Conservation (phyloP, 352 stramenopile species). For the Aphanomyces invadans region DNA sequence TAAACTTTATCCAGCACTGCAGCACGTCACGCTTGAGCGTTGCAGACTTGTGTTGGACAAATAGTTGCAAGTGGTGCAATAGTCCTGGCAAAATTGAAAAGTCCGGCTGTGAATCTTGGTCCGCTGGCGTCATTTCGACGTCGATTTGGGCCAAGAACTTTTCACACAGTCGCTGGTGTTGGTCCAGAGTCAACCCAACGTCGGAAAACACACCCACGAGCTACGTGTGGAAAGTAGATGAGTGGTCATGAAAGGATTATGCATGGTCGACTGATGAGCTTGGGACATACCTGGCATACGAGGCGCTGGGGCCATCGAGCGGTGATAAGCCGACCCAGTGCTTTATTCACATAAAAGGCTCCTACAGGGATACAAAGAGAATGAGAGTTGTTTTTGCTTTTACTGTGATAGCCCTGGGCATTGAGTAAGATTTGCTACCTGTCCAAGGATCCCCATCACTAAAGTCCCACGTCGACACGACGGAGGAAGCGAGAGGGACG, state of each 20-base stretch:
- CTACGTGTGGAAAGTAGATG: not conserved
- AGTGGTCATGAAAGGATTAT: too few species aligned
- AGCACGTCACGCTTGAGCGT: not conserved
- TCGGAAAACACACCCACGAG: conserved; percentile 13
- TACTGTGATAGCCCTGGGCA: too few species aligned
- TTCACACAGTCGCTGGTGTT: not conserved
- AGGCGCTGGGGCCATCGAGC: conserved; percentile 20
- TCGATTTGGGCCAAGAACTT: conserved; percentile 19
- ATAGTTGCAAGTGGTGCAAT: conserved; percentile 15
- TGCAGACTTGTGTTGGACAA: conserved; percentile 3
- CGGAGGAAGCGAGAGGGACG: not conserved
- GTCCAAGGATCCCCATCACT: conserved; percentile 12
- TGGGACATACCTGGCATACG: conserved; percentile 8
- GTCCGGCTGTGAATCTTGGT: conserved; percentile 6
- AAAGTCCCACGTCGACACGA: conserved; percentile 15
- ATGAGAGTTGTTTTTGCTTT: too few species aligned
- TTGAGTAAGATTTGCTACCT: not conserved
- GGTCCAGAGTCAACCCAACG: not conserved
- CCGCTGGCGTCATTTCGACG: conserved; percentile 16
- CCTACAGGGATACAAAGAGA: not conserved
- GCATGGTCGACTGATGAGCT: too few species aligned
- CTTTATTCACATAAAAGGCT: conserved; percentile 7
- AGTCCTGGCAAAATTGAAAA: conserved; percentile 14
- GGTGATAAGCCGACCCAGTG: conserved; percentile 12
- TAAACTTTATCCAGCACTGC: not conserved